Evolutionary conservation across 1,284 basidiomycete species (phyloP).

Genomic region (Cutaneotrichosporon spelunceum): DNA sequence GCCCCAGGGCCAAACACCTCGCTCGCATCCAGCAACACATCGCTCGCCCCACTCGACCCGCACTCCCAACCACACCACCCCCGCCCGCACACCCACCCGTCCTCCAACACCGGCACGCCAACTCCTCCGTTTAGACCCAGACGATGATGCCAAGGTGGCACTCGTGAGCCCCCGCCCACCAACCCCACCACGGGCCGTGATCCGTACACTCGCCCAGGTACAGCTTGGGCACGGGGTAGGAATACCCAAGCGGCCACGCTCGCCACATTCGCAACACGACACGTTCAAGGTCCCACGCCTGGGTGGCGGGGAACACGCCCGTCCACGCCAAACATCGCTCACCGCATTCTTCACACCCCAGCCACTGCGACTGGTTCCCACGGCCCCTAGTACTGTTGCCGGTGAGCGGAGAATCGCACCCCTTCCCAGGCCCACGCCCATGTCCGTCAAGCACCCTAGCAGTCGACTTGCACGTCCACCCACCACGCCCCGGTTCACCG

Average conservation of each 20-base stretch:
- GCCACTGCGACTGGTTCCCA: background rate
- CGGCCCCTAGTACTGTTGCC: background rate
- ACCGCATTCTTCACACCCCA: conserved; percentile 6
- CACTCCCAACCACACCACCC: background rate
- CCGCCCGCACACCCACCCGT: background rate
- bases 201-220: conserved; percentile 14
- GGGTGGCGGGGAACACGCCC: background rate
- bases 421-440: background rate
- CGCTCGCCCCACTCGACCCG: background rate
- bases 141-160: conserved; percentile 1
- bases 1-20: background rate
- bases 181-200: conserved; percentile 11
- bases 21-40: background rate
- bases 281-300: background rate
- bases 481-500: background rate
- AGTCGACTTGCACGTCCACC: background rate
- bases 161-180: conserved; percentile 11
- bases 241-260: conserved; percentile 6
- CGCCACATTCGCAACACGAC: background rate
- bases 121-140: conserved; percentile 7
- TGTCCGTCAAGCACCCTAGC: background rate
- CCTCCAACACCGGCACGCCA: conserved; percentile 10
- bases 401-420: conserved; percentile 1
- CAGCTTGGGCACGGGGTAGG: background rate
- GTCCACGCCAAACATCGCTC: background rate